A percentile compares a stretch with the other conserved stretches of the same genome.
Conservation (phyloP, 1,284 basidiomycete species). For the Malassezia vespertilionis region DNA sequence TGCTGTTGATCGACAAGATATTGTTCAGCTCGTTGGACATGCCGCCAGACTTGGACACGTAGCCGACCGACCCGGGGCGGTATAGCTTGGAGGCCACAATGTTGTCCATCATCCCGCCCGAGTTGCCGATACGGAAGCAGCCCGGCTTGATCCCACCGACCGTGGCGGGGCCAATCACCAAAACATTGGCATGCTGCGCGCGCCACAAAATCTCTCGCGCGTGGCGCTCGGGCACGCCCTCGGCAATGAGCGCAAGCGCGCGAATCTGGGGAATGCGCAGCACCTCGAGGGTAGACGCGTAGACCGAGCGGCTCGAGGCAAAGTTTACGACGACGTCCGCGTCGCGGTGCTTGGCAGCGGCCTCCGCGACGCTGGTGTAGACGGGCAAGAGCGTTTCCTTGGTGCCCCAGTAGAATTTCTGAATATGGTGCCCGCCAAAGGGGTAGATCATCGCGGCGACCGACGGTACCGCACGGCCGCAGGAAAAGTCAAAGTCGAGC, state of each 20-base stretch:
- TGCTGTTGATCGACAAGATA: slow-evolving; percentile 91
- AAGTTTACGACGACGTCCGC: slow-evolving; percentile 99
- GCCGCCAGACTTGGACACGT: slow-evolving; percentile 98
- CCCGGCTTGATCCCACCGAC: slow-evolving; percentile 99
- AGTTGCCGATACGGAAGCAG: slow-evolving; percentile 99
- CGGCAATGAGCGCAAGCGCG: slow-evolving; percentile 86
- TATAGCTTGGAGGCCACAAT: slow-evolving; percentile 97
- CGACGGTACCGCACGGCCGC: slow-evolving; percentile 80
- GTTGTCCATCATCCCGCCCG: slow-evolving; percentile 99
- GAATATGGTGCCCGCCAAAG: slow-evolving; percentile 98
- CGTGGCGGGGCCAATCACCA: slow-evolving; percentile 96
- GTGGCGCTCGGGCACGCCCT: slow-evolving; percentile 96
- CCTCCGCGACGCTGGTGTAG: slow-evolving; percentile 85
- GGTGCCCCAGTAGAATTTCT: slow-evolving; percentile 99
- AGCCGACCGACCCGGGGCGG: slow-evolving; percentile 90
- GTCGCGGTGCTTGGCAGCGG: slow-evolving; percentile 86
- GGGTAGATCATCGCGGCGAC: slow-evolving; percentile 99
- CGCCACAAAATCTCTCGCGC: slow-evolving; percentile 88
- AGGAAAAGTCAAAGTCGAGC: slow-evolving; percentile 99
- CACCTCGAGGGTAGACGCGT: slow-evolving; percentile 85
- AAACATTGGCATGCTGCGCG: slow-evolving; percentile 71
- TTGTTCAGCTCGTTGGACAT: slow-evolving; percentile 99
- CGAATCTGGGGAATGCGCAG: slow-evolving; percentile 61
- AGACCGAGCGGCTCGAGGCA: slow-evolving; percentile 85
- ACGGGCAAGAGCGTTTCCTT: slow-evolving; percentile 96